These are phyloP conservation scores for Huntiella savannae DNA, from an alignment of 2,329 filamentous ascomycete species.

Conservation along the genomic window DNA sequence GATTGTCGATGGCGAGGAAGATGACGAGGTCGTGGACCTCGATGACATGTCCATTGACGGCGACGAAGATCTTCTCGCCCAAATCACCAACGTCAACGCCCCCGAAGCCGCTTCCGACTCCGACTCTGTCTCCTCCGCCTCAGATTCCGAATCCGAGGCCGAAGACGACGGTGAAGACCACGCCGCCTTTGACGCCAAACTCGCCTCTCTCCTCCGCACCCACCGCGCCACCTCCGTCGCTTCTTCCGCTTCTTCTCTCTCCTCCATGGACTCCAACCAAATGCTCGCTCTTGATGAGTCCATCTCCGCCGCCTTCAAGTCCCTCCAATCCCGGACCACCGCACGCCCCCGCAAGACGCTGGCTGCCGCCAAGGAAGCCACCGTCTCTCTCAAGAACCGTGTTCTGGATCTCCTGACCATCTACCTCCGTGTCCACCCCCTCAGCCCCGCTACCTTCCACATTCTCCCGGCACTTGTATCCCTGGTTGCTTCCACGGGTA, in stretches of 20 bases:
- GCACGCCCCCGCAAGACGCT: conserved; percentile 62
- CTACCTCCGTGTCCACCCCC: conserved; percentile 62
- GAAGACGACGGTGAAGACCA: conserved; percentile 26
- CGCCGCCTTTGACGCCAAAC: conserved; percentile 46
- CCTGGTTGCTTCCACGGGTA: conserved; percentile 56
- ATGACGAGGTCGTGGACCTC: conserved; percentile 28
- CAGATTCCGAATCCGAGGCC: conserved; percentile 21
- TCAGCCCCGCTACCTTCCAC: conserved; percentile 45
- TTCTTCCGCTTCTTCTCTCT: conserved; percentile 38
- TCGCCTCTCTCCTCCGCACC: conserved; percentile 61
- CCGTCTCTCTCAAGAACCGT: conserved; percentile 88
- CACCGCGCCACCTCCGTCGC: conserved; percentile 42
- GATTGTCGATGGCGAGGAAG: not conserved
- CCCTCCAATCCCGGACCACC: conserved; percentile 39
- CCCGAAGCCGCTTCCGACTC: conserved; percentile 26
- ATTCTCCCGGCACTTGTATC: conserved; percentile 59
- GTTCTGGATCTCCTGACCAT: conserved; percentile 75
- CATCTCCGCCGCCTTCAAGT: conserved; percentile 68
- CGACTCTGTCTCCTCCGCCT: conserved; percentile 23
- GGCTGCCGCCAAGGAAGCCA: conserved; percentile 70
- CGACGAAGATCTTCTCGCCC: conserved; percentile 17
- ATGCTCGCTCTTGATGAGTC: conserved; percentile 81
- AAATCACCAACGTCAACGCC: conserved; percentile 18
- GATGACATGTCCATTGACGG: conserved; percentile 28
- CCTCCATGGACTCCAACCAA: conserved; percentile 86